Conservation (phyloP, 192 early-diverging fungal genomes). For the Thoreauomyces humboldtii region DNA sequence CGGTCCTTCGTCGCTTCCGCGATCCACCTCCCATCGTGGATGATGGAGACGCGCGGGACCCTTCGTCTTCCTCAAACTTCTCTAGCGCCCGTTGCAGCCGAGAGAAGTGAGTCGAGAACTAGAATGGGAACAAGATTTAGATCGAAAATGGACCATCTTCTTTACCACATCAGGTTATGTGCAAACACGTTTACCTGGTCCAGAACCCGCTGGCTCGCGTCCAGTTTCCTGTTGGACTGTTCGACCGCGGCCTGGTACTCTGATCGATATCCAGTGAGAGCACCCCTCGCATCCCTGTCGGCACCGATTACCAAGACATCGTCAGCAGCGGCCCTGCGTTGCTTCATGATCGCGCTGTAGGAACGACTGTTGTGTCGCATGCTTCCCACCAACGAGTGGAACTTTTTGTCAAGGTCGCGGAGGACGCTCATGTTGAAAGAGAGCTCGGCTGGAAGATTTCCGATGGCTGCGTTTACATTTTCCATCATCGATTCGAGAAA, state of each 20-base stretch:
- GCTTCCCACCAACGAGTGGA: constrained; percentile 20
- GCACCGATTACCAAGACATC: constrained; percentile 14
- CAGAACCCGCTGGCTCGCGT: constrained; percentile 19
- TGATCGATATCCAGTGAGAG: constrained; percentile 17
- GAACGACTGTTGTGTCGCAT: constrained; percentile 28
- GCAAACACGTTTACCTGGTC: constrained; percentile 4
- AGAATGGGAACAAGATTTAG: not conserved
- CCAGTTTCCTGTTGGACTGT: constrained; percentile 11
- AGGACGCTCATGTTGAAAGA: constrained; percentile 26
- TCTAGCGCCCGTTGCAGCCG: constrained; percentile 11
- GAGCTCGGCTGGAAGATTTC: constrained; percentile 25
- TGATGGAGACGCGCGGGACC: not conserved
- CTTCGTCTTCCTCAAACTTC: constrained; percentile 3
- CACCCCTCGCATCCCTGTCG: constrained; percentile 19
- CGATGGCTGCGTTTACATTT: constrained; percentile 5
- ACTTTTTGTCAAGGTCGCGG: constrained; percentile 15
- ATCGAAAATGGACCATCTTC: not conserved
- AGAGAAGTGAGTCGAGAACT: constrained; percentile 16
- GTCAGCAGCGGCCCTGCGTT: not conserved
- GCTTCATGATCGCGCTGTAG: constrained; percentile 26
- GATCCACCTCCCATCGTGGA: no score
- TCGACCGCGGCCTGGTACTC: constrained; percentile 18
- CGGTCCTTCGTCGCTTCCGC: not conserved
- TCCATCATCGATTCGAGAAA: not conserved
- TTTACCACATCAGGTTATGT: not conserved